Evolutionary conservation across 139 green algal species (phyloP).

Genomic region (Pedinophyceae sp.): DNA sequence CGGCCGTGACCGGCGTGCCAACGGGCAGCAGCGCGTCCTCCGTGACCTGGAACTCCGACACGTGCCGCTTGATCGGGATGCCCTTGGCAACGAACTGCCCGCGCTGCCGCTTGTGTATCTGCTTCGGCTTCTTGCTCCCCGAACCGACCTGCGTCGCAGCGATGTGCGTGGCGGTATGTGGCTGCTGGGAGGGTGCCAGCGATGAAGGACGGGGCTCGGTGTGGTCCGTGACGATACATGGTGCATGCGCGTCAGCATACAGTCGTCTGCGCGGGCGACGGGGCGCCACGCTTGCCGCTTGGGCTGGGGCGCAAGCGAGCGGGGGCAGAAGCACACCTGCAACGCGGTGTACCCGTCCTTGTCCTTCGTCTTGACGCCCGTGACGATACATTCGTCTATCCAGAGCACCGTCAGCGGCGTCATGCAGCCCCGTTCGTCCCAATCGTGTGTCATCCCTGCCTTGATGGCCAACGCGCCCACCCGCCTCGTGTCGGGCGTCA

Average conservation of each 20-base stretch:
- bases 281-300: neutral
- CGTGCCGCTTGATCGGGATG: conserved; percentile 49
- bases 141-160: neutral
- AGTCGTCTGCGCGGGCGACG: neutral
- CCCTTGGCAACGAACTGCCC: conserved; percentile 30
- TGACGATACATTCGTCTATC: conserved; percentile 88
- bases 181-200: too few relatives aligned
- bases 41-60: conserved; percentile 73
- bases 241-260: too few relatives aligned
- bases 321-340: conserved; percentile 31
- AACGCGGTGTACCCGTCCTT: conserved; percentile 59
- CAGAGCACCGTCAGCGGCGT: conserved; percentile 90
- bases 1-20: conserved; percentile 52
- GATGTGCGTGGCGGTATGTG: too few relatives aligned
- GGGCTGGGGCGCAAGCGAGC: neutral
- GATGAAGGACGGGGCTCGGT: too few relatives aligned
- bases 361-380: conserved; percentile 51
- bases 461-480: too few relatives aligned
- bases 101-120: conserved; percentile 18
- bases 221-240: too few relatives aligned
- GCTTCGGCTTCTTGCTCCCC: conserved; percentile 3
- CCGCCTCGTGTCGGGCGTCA: too few relatives aligned
- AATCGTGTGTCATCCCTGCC: conserved; percentile 96
- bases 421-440: conserved; percentile 70
- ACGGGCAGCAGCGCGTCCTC: conserved; percentile 71